Base-by-base conservation (phyloP, 1,284 basidiomycete genomes). In the Rhodotorula sp. region DNA sequence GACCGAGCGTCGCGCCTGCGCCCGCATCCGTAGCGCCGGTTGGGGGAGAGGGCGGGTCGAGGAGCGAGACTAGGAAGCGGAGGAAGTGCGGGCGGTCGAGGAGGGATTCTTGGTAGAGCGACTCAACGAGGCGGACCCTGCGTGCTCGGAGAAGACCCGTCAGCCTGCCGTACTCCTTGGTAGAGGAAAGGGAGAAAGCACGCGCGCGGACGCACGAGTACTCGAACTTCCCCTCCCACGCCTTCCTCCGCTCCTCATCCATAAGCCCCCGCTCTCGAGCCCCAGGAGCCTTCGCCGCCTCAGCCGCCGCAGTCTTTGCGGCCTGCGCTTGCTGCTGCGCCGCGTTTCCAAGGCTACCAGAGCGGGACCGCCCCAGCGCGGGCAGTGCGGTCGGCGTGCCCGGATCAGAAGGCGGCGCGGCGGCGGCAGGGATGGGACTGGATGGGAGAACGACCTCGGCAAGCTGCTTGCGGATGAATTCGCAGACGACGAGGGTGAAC, bases 401-500 rank as follows among this genome's bases (percentile, higher is more conserved):
- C 25, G 60, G 25, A 27, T 36, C 17, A 0, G 34, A 50, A 8
- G 60, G 32, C 8, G 63, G 55, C 61, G 54, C n/a, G 69, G 51
- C 9, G 61, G 21, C 51, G 8, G 66, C 34, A 46, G 60, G 22
- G 12, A 44, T 53, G 17, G 46, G 4, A 19, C 19, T 48, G 77
- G 87, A 90, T 0, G 69, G 65, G 12, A 25, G 95, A 83, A 88
- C 86, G 65, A 98, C 90, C 65, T 97, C 93, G 21, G 84, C 85
- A 5, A 99, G 85, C 80, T 96, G 94, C 77, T 92, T 94, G 81
- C 91, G 90, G 79, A 99, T 83, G 82, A 94, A 94, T n/a, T 89
- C 86, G 1, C 90, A 91, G 51, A 97, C 87, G 27, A 91, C 86
- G 75, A 87, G 89, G 0, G 96, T 92, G 88, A 94, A 97, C 73